Conservation (phyloP, 1,139 yeast species). For the Torulaspora globosa region DNA sequence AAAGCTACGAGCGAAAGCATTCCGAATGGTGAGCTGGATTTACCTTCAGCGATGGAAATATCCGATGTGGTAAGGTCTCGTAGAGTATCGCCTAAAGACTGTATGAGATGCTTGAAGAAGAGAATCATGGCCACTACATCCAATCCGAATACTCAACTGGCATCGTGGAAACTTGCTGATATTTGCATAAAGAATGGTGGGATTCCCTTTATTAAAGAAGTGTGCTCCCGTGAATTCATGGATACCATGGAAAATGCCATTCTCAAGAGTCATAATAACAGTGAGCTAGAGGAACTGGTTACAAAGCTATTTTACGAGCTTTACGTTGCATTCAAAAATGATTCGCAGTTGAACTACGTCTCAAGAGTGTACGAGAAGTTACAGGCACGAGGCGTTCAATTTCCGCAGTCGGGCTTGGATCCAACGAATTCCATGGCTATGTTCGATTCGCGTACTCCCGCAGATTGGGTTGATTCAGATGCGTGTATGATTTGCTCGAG, state of each 20-base stretch:
- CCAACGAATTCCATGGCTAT: constrained; percentile 38
- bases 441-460: constrained; percentile 89
- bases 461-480: constrained; percentile 96
- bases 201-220: constrained; percentile 70
- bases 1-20: constrained; percentile 85
- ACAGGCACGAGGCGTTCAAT: constrained; percentile 58
- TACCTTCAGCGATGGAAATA: constrained; percentile 68
- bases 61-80: constrained; percentile 86
- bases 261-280: constrained; percentile 39
- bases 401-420: constrained; percentile 51
- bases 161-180: constrained; percentile 74
- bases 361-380: constrained; percentile 58
- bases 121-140: constrained; percentile 56
- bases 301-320: constrained; percentile 70
- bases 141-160: constrained; percentile 73
- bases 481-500: constrained; percentile 92
- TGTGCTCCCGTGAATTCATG: constrained; percentile 81
- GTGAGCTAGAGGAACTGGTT: constrained; percentile 56
- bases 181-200: constrained; percentile 94
- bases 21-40: constrained; percentile 86
- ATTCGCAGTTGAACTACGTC: constrained; percentile 63
- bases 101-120: constrained; percentile 78
- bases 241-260: constrained; percentile 57
- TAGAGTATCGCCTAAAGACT: constrained; percentile 74
- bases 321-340: constrained; percentile 68